Percentiles rank a stretch among this genome's conserved stretches.
These are phyloP conservation scores for Arabidopsis lyrata DNA, from an alignment of 441 rosid species.

Conservation along the genomic window DNA sequence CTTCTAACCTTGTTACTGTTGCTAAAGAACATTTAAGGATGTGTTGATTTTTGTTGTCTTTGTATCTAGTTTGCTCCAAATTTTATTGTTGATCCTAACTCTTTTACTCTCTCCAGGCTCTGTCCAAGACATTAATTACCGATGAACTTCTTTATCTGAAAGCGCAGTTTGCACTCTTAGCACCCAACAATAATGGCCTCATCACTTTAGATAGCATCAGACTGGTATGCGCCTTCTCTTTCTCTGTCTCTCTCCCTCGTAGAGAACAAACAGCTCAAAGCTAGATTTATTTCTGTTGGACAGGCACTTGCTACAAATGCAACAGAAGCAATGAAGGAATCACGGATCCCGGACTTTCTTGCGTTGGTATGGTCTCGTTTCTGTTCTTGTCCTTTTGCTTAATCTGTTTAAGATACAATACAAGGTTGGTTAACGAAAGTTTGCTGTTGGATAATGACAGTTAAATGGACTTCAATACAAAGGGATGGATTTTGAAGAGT, in stretches of 20 bases:
- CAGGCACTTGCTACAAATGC: slow-evolving; percentile 85
- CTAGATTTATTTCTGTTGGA: slow-evolving; percentile 38
- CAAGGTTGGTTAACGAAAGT: slow-evolving; percentile 24
- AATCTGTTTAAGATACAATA: slow-evolving; percentile 4
- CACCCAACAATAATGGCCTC: slow-evolving; percentile 71
- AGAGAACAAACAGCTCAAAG: slow-evolving; percentile 33
- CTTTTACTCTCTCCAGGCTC: slow-evolving; percentile 61
- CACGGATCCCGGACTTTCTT: slow-evolving; percentile 75
- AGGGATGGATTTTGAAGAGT: slow-evolving; percentile 94
- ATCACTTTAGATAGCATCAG: slow-evolving; percentile 70
- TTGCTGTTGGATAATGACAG: slow-evolving; percentile 51
- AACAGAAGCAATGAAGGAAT: slow-evolving; percentile 94
- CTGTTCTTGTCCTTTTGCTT: slow-evolving; percentile 3
- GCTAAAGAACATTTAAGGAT: neutral
- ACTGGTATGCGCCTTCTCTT: slow-evolving; percentile 51
- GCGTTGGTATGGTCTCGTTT: slow-evolving; percentile 55
- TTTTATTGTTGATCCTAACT: slow-evolving; percentile 11
- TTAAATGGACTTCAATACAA: slow-evolving; percentile 80
- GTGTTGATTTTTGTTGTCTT: slow-evolving; percentile 5
- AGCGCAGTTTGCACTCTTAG: slow-evolving; percentile 76
- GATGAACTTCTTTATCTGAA: slow-evolving; percentile 71
- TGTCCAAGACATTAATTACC: slow-evolving; percentile 75
- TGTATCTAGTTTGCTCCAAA: slow-evolving; percentile 5
- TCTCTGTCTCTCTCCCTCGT: slow-evolving; percentile 20
- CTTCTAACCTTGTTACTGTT: slow-evolving; percentile 1